Base-by-base conservation (phyloP, 2,329 filamentous ascomycete genomes). In the Cercospora zeae-maydis region DNA sequence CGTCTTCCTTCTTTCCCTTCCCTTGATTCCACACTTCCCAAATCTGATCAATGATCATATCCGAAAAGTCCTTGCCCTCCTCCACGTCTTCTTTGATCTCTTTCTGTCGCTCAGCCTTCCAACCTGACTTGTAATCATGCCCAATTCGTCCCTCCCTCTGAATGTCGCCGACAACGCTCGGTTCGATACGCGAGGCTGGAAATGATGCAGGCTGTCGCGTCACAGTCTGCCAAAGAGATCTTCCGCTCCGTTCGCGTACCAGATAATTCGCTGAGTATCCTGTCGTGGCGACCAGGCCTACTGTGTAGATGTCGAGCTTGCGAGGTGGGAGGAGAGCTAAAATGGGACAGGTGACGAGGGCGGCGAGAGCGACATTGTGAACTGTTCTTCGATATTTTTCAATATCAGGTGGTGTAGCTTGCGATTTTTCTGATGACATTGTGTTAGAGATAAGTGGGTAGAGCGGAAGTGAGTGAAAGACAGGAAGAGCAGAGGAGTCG, bases 281-380 rank as follows among this genome's bases (percentile, higher is more conserved):
- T 67, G 81, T 83, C 1, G 79, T 78, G 30, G 78, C 73, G 45
- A 79, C 74, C 7, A 88, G 79, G 0, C 78, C 78, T 68, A 85
- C 78, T 16, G 85, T 87, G 75, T 85, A 87, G 58, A 83, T 70
- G 71, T 88, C 85, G 55, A 88, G 74, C 74, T 87, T 87, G 51
- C 86, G 83, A 0, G 86, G 86, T 9, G 86, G 86, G 9, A 88
- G 75, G 14, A 81, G 70, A 53, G 81, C 80, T 56, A 88, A 78
- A 8, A 82, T 66, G 0, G 86, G 86, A 63, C 83, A 84, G 53
- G 80, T 71, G 19, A 88, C 70, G 30, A 84, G 73, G 53, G 80
- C 77, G 59, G 74, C 77, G 33, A 85, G 74, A 14, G 84, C 80
- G 66, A 79, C 70, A 67, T 79, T 80, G 72, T 81, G 81, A 10